Base-by-base conservation (phyloP, 495 filamentous ascomycete species). In the Tuber calosporum region DNA sequence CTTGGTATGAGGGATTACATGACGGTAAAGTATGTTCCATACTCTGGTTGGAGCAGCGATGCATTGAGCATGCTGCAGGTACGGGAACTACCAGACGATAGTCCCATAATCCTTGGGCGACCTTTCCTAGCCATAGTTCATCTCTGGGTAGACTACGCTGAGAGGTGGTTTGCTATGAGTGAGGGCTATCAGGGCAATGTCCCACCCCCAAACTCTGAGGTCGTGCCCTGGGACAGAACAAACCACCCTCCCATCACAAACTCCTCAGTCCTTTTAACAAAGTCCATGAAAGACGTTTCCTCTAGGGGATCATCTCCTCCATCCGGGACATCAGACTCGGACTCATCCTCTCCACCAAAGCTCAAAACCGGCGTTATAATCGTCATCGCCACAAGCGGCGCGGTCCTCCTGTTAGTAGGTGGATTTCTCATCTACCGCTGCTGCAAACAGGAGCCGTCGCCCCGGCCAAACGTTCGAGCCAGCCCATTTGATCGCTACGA, bases 81-180 rank as follows among this genome's bases (percentile, higher is more conserved):
- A 11, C 68, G 71, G 8, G 68, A 75, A 34, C 68, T 80, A 36
- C 71, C 77, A 3, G 77, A 80, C 17, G 78, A 69, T n/a, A 71
- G 69, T 2, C 73, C 78, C 11, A 67, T 80, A 39, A 58, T 80
- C 13, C 77, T 80, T 8, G 78, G 78, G 19, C 62, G 77, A 8
- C 77, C 78, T 26, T 79, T 79, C 6, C 37, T 80, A 17, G 73
- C 76, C 22, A 73, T 66, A 4, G 34, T 80, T 19, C 78, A 80
- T 43, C 68, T 80, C 22, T 80, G 78, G 78, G 78, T 80, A 7
- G 78, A 80, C 48, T 80, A 76, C 41, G 78, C 72, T 1, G 78
- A 76, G 62, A 71, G 48, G 45, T 80, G 79, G 42, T 80, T 78
- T 68, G 69, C 69, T 1, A 74, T 79, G 70, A 70, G 66, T 39